phyloP scores from a whole-genome alignment of 352 stramenopile species.

The Pythium monospermum region DNA sequence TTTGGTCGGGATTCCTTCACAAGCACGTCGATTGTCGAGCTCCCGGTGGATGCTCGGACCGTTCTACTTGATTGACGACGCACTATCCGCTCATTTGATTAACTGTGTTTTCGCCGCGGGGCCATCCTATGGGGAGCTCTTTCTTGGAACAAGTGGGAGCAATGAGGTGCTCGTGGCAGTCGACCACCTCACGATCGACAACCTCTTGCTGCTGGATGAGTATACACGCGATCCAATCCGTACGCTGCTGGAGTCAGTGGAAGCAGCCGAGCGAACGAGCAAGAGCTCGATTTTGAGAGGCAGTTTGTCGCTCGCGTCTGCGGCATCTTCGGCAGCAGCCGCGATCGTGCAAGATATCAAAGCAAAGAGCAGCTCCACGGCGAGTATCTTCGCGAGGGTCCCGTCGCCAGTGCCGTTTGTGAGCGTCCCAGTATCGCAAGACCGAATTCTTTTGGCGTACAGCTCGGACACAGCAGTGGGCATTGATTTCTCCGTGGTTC shows the following conservation, averaged over 20 bases:
- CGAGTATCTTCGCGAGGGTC: conserved; percentile 50
- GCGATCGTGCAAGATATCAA: conserved; percentile 74
- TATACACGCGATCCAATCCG: conserved; percentile 64
- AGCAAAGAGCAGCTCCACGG: conserved; percentile 19
- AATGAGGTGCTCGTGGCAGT: conserved; percentile 44
- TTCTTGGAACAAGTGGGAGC: conserved; percentile 40
- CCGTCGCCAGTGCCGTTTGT: conserved; percentile 44
- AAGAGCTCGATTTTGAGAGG: conserved; percentile 42
- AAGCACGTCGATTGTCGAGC: conserved; percentile 38
- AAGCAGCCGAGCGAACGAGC: conserved; percentile 45
- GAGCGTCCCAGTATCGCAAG: conserved; percentile 38
- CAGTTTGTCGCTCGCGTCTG: conserved; percentile 51
- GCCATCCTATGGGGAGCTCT: conserved; percentile 52
- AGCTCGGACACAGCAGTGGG: conserved; percentile 31
- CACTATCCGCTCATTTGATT: conserved; percentile 37
- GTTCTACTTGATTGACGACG: conserved; percentile 65
- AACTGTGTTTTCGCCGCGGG: conserved; percentile 55
- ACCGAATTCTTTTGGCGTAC: conserved; percentile 53
- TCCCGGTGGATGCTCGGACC: conserved; percentile 46
- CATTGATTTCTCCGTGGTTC: conserved; percentile 37
- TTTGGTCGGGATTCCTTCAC: conserved; percentile 49
- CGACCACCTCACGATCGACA: conserved; percentile 42
- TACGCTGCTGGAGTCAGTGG: conserved; percentile 62
- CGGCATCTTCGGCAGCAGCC: conserved; percentile 53
- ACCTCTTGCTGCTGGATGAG: conserved; percentile 49